phyloP scores from a whole-genome alignment of 2,329 filamentous ascomycete genomes.

The Magnaporthiopsis incrustans region DNA sequence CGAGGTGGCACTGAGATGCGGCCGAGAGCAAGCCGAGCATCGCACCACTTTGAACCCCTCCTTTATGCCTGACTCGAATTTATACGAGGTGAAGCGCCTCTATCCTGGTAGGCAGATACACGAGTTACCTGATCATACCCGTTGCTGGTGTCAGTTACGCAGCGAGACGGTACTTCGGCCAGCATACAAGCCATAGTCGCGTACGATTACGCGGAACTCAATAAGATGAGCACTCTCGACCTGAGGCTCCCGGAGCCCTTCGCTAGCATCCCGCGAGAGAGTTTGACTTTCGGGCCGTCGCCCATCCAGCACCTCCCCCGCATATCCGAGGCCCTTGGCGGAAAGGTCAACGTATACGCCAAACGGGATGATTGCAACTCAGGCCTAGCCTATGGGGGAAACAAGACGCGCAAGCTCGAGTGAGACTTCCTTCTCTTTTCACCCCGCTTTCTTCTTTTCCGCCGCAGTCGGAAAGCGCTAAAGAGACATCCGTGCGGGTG shows the following conservation, averaged over 20 bases:
- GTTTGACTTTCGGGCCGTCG: slow-evolving; percentile 59
- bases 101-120: background rate
- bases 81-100: background rate
- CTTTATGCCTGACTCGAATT: background rate
- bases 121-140: background rate
- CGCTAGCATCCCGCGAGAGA: slow-evolving; percentile 51
- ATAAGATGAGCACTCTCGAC: slow-evolving; percentile 9
- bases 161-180: background rate
- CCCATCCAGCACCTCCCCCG: slow-evolving; percentile 60
- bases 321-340: slow-evolving; percentile 53
- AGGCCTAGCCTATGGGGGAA: slow-evolving; percentile 58
- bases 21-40: background rate
- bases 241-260: slow-evolving; percentile 52
- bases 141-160: background rate
- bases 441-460: background rate
- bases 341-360: slow-evolving; percentile 55
- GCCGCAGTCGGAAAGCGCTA: background rate
- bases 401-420: slow-evolving; percentile 64
- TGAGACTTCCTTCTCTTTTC: slow-evolving; percentile 18
- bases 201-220: background rate
- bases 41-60: background rate
- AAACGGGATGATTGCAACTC: slow-evolving; percentile 68
- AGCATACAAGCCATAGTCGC: background rate
- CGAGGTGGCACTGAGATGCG: background rate
- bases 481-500: background rate